Conservation (phyloP, 192 early-diverging fungal genomes). For the Mortierella hygrophila region DNA sequence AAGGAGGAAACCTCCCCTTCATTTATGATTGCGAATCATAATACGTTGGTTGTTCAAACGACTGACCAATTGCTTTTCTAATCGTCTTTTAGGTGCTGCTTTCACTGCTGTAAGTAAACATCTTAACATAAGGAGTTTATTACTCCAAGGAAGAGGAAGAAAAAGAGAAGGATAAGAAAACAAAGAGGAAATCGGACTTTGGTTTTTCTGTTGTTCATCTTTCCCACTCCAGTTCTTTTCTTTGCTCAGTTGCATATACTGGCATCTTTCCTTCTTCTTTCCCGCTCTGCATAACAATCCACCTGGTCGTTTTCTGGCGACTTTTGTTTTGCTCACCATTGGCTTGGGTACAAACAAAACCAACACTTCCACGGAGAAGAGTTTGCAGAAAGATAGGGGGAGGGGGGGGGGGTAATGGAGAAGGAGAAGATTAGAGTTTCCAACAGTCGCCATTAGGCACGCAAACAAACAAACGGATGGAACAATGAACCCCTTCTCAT, state of each 20-base stretch:
- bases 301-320: not conserved
- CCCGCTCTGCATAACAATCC: too few relatives aligned
- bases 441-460: not conserved
- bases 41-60: not conserved
- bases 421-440: not conserved
- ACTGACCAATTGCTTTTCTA: constrained; percentile 7
- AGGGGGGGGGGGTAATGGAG: too few relatives aligned
- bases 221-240: not conserved
- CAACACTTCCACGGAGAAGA: not conserved
- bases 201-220: constrained; percentile 7
- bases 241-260: not conserved
- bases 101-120: constrained; percentile 48
- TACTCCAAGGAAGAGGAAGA: not conserved
- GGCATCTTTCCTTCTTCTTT: not conserved
- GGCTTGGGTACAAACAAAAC: not conserved
- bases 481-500: not conserved
- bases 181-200: constrained; percentile 1
- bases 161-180: not conserved
- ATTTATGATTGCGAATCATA: not conserved
- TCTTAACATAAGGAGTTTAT: not conserved
- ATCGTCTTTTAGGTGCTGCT: constrained; percentile 34
- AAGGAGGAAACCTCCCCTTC: not conserved
- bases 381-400: not conserved
- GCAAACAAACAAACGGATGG: too few relatives aligned
- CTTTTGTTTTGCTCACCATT: not conserved